Conservation (phyloP, 768 basidiomycete species). For the Ramaria sp. region DNA sequence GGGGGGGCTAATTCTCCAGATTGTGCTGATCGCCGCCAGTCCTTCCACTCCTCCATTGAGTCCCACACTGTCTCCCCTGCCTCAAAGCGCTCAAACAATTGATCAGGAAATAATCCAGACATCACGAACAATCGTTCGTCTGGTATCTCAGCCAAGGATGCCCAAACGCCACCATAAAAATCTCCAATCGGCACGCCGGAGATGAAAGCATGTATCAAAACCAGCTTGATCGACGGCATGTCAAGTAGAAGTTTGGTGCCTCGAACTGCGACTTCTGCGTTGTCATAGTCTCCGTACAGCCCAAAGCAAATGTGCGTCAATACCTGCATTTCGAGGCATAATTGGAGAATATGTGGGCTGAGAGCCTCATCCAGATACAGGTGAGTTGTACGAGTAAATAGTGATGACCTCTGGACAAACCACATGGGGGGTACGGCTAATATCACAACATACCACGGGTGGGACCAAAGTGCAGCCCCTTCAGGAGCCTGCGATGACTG, state of each 20-base stretch:
- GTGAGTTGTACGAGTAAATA: conserved; percentile 3
- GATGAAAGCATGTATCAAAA: conserved; percentile 3
- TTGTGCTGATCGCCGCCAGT: not conserved
- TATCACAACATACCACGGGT: not conserved
- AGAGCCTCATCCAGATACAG: conserved; percentile 1
- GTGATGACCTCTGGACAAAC: not conserved
- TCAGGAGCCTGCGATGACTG: not conserved
- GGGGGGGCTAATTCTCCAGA: no score
- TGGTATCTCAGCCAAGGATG: not conserved
- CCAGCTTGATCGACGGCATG: not conserved
- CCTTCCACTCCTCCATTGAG: not conserved
- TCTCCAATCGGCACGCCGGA: not conserved
- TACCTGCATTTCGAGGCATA: not conserved
- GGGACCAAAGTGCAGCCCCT: not conserved
- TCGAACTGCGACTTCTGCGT: not conserved
- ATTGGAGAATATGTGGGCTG: not conserved
- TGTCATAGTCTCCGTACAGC: not conserved
- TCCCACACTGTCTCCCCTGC: conserved; percentile 7
- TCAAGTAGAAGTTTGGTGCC: not conserved
- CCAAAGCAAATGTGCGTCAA: conserved; percentile 6
- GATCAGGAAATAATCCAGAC: not conserved
- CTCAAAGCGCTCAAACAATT: conserved; percentile 2
- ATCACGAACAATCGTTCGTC: conserved; percentile 1
- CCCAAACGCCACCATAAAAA: conserved; percentile 3
- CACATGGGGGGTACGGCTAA: not conserved